These are phyloP conservation scores for Juglanconis sp. DNA, from an alignment of 2,329 filamentous ascomycete genomes.

Conservation along the genomic window DNA sequence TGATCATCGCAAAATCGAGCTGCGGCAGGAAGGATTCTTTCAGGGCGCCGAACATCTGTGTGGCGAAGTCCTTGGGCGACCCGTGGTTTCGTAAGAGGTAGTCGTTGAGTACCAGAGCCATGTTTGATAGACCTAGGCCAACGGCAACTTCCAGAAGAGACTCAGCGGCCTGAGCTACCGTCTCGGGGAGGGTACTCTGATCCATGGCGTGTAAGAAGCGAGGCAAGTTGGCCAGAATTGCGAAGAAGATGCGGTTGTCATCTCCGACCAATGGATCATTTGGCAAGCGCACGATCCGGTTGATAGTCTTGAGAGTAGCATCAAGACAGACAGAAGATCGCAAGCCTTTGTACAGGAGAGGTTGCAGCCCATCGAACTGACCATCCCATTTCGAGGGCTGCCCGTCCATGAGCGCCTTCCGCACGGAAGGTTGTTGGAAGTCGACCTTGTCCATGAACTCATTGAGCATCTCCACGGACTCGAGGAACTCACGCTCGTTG, in stretches of 20 bases:
- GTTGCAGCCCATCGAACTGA: constrained; percentile 79
- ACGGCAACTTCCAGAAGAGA: constrained; percentile 72
- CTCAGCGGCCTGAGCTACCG: constrained; percentile 61
- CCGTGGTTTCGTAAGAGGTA: constrained; percentile 68
- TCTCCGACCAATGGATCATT: constrained; percentile 79
- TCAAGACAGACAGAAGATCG: constrained; percentile 82
- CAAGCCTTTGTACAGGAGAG: constrained; percentile 85
- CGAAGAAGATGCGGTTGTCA: constrained; percentile 77
- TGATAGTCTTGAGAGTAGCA: constrained; percentile 71
- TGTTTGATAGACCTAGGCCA: constrained; percentile 62
- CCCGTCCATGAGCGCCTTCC: constrained; percentile 70
- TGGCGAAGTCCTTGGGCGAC: constrained; percentile 71
- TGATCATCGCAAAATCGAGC: constrained; percentile 79
- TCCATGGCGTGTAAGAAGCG: constrained; percentile 80
- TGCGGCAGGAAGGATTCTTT: constrained; percentile 76
- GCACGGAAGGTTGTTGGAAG: constrained; percentile 65
- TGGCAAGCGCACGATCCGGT: constrained; percentile 74
- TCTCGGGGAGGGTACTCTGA: constrained; percentile 51
- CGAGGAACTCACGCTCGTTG: constrained; percentile 91
- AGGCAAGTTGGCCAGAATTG: constrained; percentile 87
- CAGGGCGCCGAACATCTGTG: constrained; percentile 70
- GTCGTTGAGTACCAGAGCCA: constrained; percentile 66
- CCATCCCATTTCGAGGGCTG: constrained; percentile 88
- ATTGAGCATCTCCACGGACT: constrained; percentile 87
- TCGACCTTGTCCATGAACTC: constrained; percentile 82